Evolutionary conservation across 225 moss, liverwort and hornwort species (phyloP).

Genomic region (Rhytidiadelphus loreus): DNA sequence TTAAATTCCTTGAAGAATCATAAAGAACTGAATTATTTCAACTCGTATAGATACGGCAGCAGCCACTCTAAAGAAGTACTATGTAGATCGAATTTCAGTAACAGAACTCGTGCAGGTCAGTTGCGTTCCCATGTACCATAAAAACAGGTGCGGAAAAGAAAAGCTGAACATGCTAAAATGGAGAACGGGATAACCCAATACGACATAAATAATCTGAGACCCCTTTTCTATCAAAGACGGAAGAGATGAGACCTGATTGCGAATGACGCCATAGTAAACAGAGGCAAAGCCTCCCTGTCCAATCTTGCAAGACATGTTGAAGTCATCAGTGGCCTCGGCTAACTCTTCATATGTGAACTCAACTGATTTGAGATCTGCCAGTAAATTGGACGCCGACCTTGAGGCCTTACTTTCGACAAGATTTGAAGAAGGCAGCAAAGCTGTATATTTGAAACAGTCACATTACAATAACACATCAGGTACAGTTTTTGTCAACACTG

Average conservation of each 20-base stretch:
- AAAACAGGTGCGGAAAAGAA: background rate
- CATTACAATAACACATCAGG: background rate
- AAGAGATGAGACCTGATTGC: conserved; percentile 49
- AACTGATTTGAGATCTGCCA: conserved; percentile 69
- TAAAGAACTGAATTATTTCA: background rate
- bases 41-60: background rate
- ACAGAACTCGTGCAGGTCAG: background rate
- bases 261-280: conserved; percentile 69
- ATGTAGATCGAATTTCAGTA: background rate
- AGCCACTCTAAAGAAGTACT: background rate
- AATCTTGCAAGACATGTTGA: conserved; percentile 61
- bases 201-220: background rate
- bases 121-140: background rate
- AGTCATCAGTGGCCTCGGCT: conserved; percentile 69
- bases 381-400: conserved; percentile 12
- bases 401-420: background rate
- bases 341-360: conserved; percentile 90
- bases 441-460: background rate
- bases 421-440: conserved; percentile 4
- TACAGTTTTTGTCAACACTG: background rate
- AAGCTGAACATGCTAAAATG: background rate
- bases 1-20: background rate
- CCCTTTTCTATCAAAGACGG: background rate
- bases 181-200: background rate
- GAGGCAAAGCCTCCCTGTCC: conserved; percentile 89